Evolutionary conservation across 2,329 filamentous ascomycete species (phyloP).

Genomic region (Didymella lethalis): DNA sequence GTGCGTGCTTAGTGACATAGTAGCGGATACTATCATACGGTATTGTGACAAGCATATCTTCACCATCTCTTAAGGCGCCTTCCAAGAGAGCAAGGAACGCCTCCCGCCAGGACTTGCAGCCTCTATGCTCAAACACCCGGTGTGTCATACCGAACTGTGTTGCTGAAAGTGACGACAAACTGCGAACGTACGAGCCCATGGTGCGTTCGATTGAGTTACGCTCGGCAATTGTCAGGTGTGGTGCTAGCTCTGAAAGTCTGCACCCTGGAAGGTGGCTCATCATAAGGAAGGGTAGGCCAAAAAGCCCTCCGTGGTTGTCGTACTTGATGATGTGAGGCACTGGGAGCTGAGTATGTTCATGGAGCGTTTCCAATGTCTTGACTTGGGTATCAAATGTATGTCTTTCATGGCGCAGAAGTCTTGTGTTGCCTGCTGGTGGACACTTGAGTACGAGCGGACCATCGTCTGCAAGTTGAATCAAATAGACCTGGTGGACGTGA

Average conservation of each 20-base stretch:
- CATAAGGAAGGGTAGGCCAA: slow-evolving; percentile 47
- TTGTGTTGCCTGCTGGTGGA: slow-evolving; percentile 48
- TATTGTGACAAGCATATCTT: slow-evolving; percentile 65
- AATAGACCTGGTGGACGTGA: slow-evolving; percentile 53
- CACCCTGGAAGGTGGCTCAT: slow-evolving; percentile 46
- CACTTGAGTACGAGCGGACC: slow-evolving; percentile 54
- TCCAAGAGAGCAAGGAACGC: slow-evolving; percentile 63
- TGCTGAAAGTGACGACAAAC: slow-evolving; percentile 57
- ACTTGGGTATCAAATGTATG: slow-evolving; percentile 52
- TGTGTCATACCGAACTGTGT: slow-evolving; percentile 61
- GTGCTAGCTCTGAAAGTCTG: slow-evolving; percentile 41
- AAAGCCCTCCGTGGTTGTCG: slow-evolving; percentile 38
- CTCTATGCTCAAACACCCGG: slow-evolving; percentile 56
- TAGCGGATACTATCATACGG: slow-evolving; percentile 64
- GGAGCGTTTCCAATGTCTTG: slow-evolving; percentile 49
- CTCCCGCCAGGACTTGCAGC: slow-evolving; percentile 61
- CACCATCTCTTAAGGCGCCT: slow-evolving; percentile 62
- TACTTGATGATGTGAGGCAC: slow-evolving; percentile 53
- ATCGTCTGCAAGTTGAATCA: slow-evolving; percentile 51
- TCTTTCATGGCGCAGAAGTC: slow-evolving; percentile 55
- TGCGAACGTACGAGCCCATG: slow-evolving; percentile 52
- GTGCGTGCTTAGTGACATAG: slow-evolving; percentile 55
- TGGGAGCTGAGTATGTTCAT: slow-evolving; percentile 46
- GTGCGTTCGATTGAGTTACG: slow-evolving; percentile 51
- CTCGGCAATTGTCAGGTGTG: slow-evolving; percentile 47